Conservation (phyloP, 2,329 filamentous ascomycete genomes). For the Phoma sp. region DNA sequence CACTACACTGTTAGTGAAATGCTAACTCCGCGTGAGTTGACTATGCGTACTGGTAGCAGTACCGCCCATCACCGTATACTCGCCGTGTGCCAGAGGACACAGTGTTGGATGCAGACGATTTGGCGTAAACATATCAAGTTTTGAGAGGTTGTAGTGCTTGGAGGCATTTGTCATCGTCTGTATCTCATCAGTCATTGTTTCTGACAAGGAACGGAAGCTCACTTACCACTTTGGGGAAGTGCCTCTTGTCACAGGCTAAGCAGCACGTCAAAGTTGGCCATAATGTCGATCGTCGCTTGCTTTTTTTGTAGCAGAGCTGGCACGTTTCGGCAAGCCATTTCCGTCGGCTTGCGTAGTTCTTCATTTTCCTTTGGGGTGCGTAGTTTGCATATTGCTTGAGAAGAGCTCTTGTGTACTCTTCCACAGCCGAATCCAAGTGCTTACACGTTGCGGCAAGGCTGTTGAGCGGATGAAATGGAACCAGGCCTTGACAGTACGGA, state of each 20-base stretch:
- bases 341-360: conserved; percentile 25
- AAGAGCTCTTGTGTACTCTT: conserved; percentile 39
- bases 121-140: conserved; percentile 44
- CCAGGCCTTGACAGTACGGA: conserved; percentile 4
- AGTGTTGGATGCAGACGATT: conserved; percentile 34
- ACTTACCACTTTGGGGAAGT: conserved; percentile 39
- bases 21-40: rapidly evolving
- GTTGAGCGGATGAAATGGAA: conserved; percentile 27
- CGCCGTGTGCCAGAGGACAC: conserved; percentile 27
- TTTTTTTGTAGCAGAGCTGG: conserved; percentile 36
- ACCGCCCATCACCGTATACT: conserved; percentile 28
- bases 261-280: conserved; percentile 34
- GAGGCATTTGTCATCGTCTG: conserved; percentile 42
- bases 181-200: not conserved
- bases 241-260: conserved; percentile 30
- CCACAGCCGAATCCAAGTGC: conserved; percentile 31
- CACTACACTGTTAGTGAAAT: conserved; percentile 18
- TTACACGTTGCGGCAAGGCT: conserved; percentile 32
- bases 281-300: conserved; percentile 32
- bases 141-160: conserved; percentile 30
- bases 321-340: conserved; percentile 38
- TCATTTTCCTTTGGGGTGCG: conserved; percentile 21
- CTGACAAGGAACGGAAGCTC: not conserved
- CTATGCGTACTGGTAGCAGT: conserved; percentile 18
- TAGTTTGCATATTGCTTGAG: conserved; percentile 32